A percentile compares a stretch with the other conserved stretches of the same genome.
Conservation (phyloP, 2,329 filamentous ascomycete species). For the Xylaria sp. region DNA sequence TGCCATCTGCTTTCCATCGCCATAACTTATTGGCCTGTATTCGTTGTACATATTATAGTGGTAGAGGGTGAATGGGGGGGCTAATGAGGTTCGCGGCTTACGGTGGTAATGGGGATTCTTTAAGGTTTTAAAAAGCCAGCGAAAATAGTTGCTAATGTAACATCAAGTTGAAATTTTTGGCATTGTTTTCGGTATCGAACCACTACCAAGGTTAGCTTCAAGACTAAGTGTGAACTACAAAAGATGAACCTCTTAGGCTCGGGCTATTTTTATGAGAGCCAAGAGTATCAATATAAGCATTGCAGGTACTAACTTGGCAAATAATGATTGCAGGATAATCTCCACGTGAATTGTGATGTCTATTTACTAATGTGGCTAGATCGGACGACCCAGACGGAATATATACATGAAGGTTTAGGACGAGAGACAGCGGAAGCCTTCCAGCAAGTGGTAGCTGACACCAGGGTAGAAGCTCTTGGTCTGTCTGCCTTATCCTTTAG, state of each 20-base stretch:
- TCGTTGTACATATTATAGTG: constrained; percentile 29
- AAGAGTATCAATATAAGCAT: background rate
- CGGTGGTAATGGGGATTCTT: background rate
- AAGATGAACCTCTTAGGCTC: no score
- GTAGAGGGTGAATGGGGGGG: background rate
- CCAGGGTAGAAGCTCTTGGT: background rate
- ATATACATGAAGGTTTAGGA: constrained; percentile 29
- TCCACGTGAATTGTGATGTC: background rate
- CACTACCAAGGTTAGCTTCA: background rate
- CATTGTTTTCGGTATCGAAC: background rate
- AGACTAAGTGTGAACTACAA: background rate
- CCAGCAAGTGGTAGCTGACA: background rate
- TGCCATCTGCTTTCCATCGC: background rate
- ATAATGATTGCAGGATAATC: background rate
- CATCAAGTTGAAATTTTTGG: background rate
- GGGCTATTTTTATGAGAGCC: background rate
- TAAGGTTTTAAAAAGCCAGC: background rate
- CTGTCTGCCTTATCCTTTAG: background rate
- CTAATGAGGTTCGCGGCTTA: background rate
- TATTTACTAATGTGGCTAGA: constrained; percentile 9
- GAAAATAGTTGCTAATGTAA: background rate
- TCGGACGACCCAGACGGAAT: background rate
- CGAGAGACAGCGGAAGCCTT: background rate
- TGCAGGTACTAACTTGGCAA: background rate
- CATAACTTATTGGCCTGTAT: constrained; percentile 6